Conservation (phyloP, 352 stramenopile species). For the Blastocystis hominis region DNA sequence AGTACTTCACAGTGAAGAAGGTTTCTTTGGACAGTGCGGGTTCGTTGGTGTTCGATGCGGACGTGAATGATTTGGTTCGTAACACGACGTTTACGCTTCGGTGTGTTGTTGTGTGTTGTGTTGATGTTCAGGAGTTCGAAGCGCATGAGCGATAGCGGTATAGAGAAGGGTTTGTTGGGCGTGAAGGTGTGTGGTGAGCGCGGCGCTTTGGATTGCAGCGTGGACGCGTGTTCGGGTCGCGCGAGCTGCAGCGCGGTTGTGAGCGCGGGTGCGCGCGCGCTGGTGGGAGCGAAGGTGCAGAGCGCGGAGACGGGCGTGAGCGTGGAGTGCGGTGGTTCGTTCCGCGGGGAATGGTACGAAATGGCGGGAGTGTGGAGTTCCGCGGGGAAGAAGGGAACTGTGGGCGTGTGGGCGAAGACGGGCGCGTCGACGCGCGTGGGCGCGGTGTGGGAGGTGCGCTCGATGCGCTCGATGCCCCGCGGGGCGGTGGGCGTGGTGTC, state of each 20-base stretch:
- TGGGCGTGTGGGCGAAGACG: not conserved
- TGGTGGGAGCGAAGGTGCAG: not conserved
- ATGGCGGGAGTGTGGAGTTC: not conserved
- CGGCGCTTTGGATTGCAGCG: not conserved
- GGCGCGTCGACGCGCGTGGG: not conserved
- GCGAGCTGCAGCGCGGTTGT: not conserved
- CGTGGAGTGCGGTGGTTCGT: not conserved
- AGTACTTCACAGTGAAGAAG: conserved; percentile 3
- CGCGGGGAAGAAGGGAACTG: not conserved
- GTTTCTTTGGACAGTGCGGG: not conserved
- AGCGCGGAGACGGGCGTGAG: not conserved
- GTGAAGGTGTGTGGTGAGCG: not conserved
- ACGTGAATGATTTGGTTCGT: not conserved
- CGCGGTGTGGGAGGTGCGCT: not conserved
- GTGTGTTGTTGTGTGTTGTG: not conserved
- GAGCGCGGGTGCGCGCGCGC: not conserved
- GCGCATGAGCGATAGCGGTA: not conserved
- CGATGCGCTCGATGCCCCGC: not conserved
- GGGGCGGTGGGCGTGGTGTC: not conserved
- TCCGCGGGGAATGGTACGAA: not conserved
- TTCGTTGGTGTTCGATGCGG: not conserved
- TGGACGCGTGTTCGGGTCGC: not conserved
- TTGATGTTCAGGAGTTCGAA: not conserved
- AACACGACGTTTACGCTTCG: not conserved
- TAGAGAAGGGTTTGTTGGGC: not conserved